These are phyloP conservation scores for Fragilaria crotonensis DNA, from an alignment of 108 stramenopile species.

Conservation along the genomic window DNA sequence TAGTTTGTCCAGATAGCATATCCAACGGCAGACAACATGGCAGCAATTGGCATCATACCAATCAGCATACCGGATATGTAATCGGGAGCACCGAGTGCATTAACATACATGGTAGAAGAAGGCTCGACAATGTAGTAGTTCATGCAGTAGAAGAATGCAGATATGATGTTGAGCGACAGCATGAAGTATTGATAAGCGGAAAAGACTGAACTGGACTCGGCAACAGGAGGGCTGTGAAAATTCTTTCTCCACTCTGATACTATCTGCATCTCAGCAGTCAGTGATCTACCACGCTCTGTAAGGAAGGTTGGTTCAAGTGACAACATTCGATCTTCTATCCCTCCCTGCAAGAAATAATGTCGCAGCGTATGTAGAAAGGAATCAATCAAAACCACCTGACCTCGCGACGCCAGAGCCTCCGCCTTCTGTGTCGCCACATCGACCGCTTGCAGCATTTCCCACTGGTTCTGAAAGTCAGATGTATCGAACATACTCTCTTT, in stretches of 20 bases:
- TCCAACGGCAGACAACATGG: conserved; percentile 56
- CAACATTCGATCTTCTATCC: conserved; percentile 39
- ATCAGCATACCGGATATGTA: conserved; percentile 75
- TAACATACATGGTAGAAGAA: conserved; percentile 71
- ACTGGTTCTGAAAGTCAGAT: conserved; percentile 15
- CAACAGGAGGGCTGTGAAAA: not conserved
- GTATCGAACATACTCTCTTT: conserved; percentile 9
- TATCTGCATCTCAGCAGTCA: conserved; percentile 39
- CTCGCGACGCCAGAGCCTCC: conserved; percentile 12
- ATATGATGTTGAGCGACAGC: conserved; percentile 57
- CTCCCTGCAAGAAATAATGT: conserved; percentile 45
- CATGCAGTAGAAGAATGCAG: conserved; percentile 83
- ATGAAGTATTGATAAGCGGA: conserved; percentile 14
- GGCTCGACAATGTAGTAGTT: conserved; percentile 94
- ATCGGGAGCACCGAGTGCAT: conserved; percentile 68
- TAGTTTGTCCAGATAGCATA: conserved; percentile 81
- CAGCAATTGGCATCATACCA: conserved; percentile 85
- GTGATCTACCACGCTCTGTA: conserved; percentile 36
- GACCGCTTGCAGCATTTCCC: conserved; percentile 24
- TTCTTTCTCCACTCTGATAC: conserved; percentile 50
- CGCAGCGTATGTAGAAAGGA: conserved; percentile 36
- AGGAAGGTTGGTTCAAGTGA: conserved; percentile 46
- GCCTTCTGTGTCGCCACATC: conserved; percentile 22
- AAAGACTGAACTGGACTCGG: conserved; percentile 2
- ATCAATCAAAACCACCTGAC: conserved; percentile 27